A percentile compares a stretch with the other conserved stretches of the same genome.
Evolutionary conservation across 2,329 filamentous ascomycete genomes (phyloP).

Genomic region (Colletotrichum eleusines): DNA sequence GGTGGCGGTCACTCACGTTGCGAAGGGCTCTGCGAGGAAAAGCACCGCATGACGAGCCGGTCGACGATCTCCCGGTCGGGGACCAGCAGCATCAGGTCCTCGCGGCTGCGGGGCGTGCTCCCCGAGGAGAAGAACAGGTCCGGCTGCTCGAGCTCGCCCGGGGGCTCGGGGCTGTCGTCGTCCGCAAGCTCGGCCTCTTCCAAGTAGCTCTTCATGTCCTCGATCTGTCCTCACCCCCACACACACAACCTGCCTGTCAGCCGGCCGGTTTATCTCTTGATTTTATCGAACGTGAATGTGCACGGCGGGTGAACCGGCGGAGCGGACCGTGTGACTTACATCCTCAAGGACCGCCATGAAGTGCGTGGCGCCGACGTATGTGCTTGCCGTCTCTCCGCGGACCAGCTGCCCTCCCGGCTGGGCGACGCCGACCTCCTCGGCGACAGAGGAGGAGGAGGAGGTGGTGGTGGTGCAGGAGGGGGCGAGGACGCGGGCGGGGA

Average conservation of each 20-base stretch:
- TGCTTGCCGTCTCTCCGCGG: slow-evolving; percentile 56
- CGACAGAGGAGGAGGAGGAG: background rate
- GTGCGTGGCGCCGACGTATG: slow-evolving; percentile 70
- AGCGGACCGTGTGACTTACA: slow-evolving; percentile 54
- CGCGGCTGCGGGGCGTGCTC: slow-evolving; percentile 54
- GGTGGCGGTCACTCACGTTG: slow-evolving; percentile 54
- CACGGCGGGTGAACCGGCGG: background rate
- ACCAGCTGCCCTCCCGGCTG: slow-evolving; percentile 57
- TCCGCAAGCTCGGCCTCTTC: slow-evolving; percentile 58
- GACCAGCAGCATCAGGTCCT: slow-evolving; percentile 61
- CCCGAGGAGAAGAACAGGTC: slow-evolving; percentile 59
- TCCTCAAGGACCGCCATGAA: slow-evolving; percentile 72
- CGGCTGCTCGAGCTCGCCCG: slow-evolving; percentile 52
- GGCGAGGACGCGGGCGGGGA: background rate
- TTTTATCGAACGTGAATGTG: background rate
- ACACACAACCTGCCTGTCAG: slow-evolving; percentile 39
- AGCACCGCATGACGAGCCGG: slow-evolving; percentile 65
- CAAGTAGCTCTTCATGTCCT: slow-evolving; percentile 70
- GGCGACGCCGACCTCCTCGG: slow-evolving; percentile 37
- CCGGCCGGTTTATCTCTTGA: slow-evolving; percentile 1
- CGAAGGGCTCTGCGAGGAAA: slow-evolving; percentile 65
- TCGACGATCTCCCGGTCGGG: slow-evolving; percentile 62
- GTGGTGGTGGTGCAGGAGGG: background rate
- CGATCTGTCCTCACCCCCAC: slow-evolving; percentile 58
- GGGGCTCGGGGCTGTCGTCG: slow-evolving; percentile 50